Base-by-base conservation (phyloP, 2,329 filamentous ascomycete species). In the Verticillium longisporum region DNA sequence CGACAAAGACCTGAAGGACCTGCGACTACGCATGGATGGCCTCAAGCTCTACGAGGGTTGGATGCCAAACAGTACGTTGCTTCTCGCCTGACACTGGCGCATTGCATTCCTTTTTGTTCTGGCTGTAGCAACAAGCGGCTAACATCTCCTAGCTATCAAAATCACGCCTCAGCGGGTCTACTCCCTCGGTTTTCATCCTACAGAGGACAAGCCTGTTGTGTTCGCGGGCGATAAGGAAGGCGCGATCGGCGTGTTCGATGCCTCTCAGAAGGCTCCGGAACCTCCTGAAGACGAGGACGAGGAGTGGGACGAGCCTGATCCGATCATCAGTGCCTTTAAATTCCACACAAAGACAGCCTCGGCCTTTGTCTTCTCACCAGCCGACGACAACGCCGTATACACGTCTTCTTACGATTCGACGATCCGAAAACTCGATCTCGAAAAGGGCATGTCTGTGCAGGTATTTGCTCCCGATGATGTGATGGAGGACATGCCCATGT, bases 171-270 rank as follows among this genome's bases (percentile, higher is more conserved):
- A 97, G 67, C 80, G 94, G 59, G 84, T 96, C 14, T 99, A 98
- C 70, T 83, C 90, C 0, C 86, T 98, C 68, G 87, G 88, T 0
- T 94, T 99, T 67, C 95, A 99, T 68, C 95, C 95, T 0, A 93
- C 88, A 0, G 81, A 87, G 61, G 87, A 93, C 2, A 98, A 98
- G 69, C 87, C 93, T 0, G 80, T 99, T 2, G 83, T 98, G 1
- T 96, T 99, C 71, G 94, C 94, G 0, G 94, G 94, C 11, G 95
- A 99, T 69, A 99, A 99, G 72, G 83, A 96, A 66, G 94, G 95
- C 1, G 90, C 92, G 31, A 81, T 98, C 62, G 95, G 95, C 0
- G 85, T 99, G 1, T 94, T 97, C 60, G 94, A 99, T 70, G 92
- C 88, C 1, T 93, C 90, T 0, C 92, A 96, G 66, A 83, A 83